Percentiles rank a stretch among this genome's conserved stretches.
These are phyloP conservation scores for Pseudogymnoascus sp. DNA, from an alignment of 2,329 filamentous ascomycete genomes.

Conservation along the genomic window DNA sequence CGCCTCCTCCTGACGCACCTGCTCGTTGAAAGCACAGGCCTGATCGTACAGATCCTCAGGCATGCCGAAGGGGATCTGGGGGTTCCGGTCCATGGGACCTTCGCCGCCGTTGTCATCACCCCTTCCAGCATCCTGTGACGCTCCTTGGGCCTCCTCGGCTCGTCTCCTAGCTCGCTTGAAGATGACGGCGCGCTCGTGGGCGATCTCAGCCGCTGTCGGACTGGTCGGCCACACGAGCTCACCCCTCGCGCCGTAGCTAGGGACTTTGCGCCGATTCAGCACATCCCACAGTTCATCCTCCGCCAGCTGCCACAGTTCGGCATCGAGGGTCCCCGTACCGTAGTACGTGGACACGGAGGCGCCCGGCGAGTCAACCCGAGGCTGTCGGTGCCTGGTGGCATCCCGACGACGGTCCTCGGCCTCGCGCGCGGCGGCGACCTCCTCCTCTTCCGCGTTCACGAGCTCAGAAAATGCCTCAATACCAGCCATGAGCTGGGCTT, in stretches of 20 bases:
- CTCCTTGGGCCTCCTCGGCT: neutral
- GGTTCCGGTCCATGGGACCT: neutral
- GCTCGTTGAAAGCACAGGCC: neutral
- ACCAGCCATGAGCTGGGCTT: neutral
- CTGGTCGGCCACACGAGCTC: neutral
- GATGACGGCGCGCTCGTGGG: neutral
- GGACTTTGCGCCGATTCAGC: neutral
- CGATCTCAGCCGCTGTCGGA: neutral
- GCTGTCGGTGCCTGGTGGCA: neutral
- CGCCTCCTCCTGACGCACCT: neutral
- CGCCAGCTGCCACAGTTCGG: neutral
- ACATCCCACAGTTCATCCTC: neutral
- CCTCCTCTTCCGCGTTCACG: neutral
- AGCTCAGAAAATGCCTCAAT: neutral
- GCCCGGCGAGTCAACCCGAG: neutral
- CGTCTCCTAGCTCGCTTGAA: neutral
- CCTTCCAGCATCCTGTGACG: neutral
- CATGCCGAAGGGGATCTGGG: neutral
- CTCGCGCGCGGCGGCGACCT: neutral
- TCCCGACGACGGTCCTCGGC: neutral
- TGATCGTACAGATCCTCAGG: neutral
- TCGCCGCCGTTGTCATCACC: neutral
- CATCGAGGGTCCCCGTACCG: neutral
- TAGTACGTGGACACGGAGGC: neutral
- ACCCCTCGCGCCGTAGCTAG: neutral